These are phyloP conservation scores for Tolypocladium inflatum DNA, from an alignment of 2,329 filamentous ascomycete genomes.

Conservation along the genomic window DNA sequence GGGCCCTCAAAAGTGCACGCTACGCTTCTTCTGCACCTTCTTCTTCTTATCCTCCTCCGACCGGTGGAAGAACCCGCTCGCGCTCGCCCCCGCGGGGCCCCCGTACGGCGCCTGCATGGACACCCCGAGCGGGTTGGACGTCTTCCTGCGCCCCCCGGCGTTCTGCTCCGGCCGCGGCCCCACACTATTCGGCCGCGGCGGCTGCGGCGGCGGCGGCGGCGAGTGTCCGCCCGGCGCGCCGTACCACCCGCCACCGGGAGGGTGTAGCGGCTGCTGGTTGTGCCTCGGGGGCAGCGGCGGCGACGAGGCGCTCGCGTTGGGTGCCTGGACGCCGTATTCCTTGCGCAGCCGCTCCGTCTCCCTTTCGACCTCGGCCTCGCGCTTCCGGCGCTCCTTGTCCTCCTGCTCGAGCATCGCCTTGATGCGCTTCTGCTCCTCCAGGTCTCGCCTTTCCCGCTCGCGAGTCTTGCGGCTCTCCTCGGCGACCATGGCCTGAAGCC, in stretches of 20 bases:
- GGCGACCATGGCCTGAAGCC: constrained; percentile 48
- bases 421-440: constrained; percentile 43
- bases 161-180: constrained; percentile 23
- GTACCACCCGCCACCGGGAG: constrained; percentile 9
- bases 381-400: constrained; percentile 44
- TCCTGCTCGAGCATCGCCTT: constrained; percentile 59
- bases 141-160: constrained; percentile 9
- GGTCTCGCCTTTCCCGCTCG: constrained; percentile 47
- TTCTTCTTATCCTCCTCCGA: constrained; percentile 28
- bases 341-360: constrained; percentile 75
- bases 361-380: constrained; percentile 54
- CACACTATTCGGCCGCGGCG: constrained; percentile 38
- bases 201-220: constrained; percentile 22
- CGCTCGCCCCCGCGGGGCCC: constrained; percentile 32
- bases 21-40: constrained; percentile 38
- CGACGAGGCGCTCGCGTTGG: constrained; percentile 21
- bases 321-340: constrained; percentile 53
- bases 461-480: constrained; percentile 41
- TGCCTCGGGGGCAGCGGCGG: constrained; percentile 24
- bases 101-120: constrained; percentile 21
- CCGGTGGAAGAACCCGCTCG: constrained; percentile 32
- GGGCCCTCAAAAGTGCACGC: constrained; percentile 29
- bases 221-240: constrained; percentile 8
- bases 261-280: not conserved
- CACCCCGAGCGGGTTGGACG: constrained; percentile 16